phyloP scores from a whole-genome alignment of 495 filamentous ascomycete species.

The Copromyces sp. region DNA sequence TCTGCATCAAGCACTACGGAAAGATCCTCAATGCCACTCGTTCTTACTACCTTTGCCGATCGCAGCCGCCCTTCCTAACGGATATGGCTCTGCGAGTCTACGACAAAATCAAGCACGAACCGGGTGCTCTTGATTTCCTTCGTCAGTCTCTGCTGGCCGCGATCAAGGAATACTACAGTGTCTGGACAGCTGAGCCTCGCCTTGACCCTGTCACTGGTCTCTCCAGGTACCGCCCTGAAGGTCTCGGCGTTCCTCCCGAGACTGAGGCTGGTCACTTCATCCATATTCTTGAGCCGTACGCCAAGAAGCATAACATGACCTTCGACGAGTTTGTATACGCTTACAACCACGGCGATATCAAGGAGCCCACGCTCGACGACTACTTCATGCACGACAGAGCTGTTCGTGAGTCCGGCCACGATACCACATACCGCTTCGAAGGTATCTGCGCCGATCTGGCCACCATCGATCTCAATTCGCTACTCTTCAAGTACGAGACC shows the following conservation, averaged over 20 bases:
- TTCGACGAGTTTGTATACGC: constrained; percentile 75
- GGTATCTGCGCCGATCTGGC: constrained; percentile 78
- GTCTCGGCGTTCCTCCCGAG: constrained; percentile 87
- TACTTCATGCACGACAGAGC: constrained; percentile 95
- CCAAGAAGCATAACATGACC: constrained; percentile 68
- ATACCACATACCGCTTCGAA: constrained; percentile 89
- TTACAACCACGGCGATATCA: constrained; percentile 69
- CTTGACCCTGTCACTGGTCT: constrained; percentile 73
- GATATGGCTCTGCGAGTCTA: constrained; percentile 92
- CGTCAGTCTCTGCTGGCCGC: constrained; percentile 70
- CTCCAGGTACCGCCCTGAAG: constrained; percentile 80
- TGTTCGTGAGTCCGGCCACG: constrained; percentile 93
- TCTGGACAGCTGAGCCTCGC: constrained; percentile 78
- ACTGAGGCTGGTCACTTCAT: constrained; percentile 82
- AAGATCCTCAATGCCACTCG: constrained; percentile 97
- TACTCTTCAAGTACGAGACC: constrained; percentile 90
- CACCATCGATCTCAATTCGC: constrained; percentile 86
- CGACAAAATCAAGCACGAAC: constrained; percentile 74
- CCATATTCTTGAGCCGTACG: constrained; percentile 78
- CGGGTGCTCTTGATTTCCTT: constrained; percentile 67
- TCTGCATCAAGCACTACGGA: constrained; percentile 95
- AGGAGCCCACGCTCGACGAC: constrained; percentile 80
- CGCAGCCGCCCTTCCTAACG: constrained; percentile 93
- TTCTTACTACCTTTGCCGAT: constrained; percentile 85
- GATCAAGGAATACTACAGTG: constrained; percentile 91